These are phyloP conservation scores for Daucus carota DNA, from an alignment of 129 eudicot genomes.

Conservation along the genomic window DH1_v3.0 NC_030381.2:46441001-46441500, in stretches of 20 bases:
- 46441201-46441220: background rate
- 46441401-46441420: background rate
- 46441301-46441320: slow-evolving; percentile 44
- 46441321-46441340: background rate
- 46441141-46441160: background rate
- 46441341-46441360: background rate
- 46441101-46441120: slow-evolving; percentile 21
- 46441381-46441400: background rate
- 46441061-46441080: slow-evolving; percentile 9
- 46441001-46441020: background rate
- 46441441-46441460: slow-evolving; percentile 2
- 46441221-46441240: slow-evolving; percentile 28
- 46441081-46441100: slow-evolving; percentile 20
- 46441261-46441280: slow-evolving; percentile 24
- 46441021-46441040: background rate
- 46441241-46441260: slow-evolving; percentile 40
- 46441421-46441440: slow-evolving; percentile 7
- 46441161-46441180: background rate
- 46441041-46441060: background rate
- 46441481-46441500: background rate
- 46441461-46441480: slow-evolving; percentile 1
- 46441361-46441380: no score
- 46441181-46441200: background rate
- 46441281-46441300: slow-evolving; percentile 21
- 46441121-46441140: background rate